phyloP scores from a whole-genome alignment of 1,284 basidiomycete genomes.

The Trichosporon faecale region DNA sequence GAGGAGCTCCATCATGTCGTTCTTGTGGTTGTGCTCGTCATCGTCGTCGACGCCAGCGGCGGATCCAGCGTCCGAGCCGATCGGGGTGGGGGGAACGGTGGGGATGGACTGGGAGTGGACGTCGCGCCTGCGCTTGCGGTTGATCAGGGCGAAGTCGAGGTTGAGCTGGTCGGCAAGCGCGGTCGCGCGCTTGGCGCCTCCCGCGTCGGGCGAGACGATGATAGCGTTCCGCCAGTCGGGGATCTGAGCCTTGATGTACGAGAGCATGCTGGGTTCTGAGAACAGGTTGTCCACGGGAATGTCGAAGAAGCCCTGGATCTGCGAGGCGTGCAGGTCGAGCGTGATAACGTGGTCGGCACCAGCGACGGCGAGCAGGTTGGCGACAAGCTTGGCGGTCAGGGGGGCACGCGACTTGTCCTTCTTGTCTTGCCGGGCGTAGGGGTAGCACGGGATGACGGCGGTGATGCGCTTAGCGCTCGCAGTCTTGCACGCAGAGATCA shows the following conservation, averaged over 20 bases:
- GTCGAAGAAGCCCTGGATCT: conserved; percentile 99
- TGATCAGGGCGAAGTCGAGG: conserved; percentile 95
- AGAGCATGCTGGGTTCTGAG: conserved; percentile 80
- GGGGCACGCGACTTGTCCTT: conserved; percentile 96
- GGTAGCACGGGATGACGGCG: conserved; percentile 96
- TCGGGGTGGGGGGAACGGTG: conserved; percentile 50
- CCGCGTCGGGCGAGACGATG: conserved; percentile 95
- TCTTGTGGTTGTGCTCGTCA: conserved; percentile 37
- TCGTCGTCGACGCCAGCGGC: conserved; percentile 46
- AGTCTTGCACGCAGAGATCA: conserved; percentile 82
- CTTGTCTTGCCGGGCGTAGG: conserved; percentile 95
- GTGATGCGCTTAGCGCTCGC: conserved; percentile 95
- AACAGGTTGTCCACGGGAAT: conserved; percentile 97
- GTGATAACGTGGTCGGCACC: conserved; percentile 99
- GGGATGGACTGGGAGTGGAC: conserved; percentile 40
- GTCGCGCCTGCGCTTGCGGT: conserved; percentile 72
- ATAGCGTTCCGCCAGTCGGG: conserved; percentile 83
- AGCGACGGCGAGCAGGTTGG: conserved; percentile 94
- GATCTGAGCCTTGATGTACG: conserved; percentile 85
- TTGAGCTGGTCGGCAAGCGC: conserved; percentile 93
- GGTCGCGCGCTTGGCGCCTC: conserved; percentile 93
- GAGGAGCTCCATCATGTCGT: conserved; percentile 82
- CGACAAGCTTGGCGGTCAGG: conserved; percentile 94
- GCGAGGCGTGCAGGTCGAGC: conserved; percentile 96
- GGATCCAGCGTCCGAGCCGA: conserved; percentile 42